A percentile compares a stretch with the other conserved stretches of the same genome.
These are phyloP conservation scores for Spencermartinsiella europaea DNA, from an alignment of 805 yeast species.

Conservation along the genomic window DNA sequence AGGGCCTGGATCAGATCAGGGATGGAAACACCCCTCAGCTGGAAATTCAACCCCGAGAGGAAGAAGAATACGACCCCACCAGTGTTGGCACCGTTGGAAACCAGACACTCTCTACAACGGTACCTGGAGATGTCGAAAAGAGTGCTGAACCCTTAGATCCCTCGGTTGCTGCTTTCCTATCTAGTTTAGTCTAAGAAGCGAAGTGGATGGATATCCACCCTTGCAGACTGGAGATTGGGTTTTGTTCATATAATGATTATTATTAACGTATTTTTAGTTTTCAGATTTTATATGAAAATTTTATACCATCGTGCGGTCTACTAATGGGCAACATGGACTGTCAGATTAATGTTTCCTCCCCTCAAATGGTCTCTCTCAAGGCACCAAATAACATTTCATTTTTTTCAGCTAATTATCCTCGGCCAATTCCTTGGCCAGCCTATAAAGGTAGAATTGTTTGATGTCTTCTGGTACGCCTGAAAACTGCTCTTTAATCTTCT, in stretches of 20 bases:
- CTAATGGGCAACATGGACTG: too few relatives aligned
- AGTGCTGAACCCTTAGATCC: slow-evolving; percentile 40
- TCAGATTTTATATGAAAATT: too few relatives aligned
- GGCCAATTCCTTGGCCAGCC: slow-evolving; percentile 29
- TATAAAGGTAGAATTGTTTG: slow-evolving; percentile 27
- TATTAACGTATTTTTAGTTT: too few relatives aligned
- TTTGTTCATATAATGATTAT: too few relatives aligned
- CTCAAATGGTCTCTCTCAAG: too few relatives aligned
- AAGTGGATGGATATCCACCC: too few relatives aligned
- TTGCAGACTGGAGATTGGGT: too few relatives aligned
- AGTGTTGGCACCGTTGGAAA: too few relatives aligned
- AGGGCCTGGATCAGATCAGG: background rate
- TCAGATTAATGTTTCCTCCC: too few relatives aligned
- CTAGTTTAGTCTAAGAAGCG: slow-evolving; percentile 39
- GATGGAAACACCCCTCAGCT: slow-evolving; percentile 27
- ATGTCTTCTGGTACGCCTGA: slow-evolving; percentile 27
- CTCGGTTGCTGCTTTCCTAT: slow-evolving; percentile 52
- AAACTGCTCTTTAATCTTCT: slow-evolving; percentile 23
- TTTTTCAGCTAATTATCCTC: slow-evolving; percentile 1
- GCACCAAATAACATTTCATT: too few relatives aligned
- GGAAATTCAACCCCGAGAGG: slow-evolving; percentile 36
- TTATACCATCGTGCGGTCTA: too few relatives aligned
- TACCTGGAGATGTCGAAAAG: slow-evolving; percentile 27
- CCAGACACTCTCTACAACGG: background rate
- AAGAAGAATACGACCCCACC: slow-evolving; percentile 35